These are phyloP conservation scores for Plasmodium sp. DNA, from an alignment of 169 alveolate genomes.

Conservation along the genomic window DNA sequence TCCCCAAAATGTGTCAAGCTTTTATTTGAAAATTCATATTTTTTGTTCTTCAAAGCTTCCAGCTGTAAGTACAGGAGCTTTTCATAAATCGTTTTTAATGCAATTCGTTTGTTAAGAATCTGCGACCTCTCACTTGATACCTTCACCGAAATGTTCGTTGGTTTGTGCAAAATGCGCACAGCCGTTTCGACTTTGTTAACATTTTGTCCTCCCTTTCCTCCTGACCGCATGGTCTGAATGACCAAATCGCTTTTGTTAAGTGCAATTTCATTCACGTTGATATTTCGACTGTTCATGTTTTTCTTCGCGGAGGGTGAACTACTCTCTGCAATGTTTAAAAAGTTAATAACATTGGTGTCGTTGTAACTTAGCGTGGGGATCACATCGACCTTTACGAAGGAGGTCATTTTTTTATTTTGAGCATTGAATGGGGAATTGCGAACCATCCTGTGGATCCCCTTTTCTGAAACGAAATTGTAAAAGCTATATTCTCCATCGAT, in stretches of 20 bases:
- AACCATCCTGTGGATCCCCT: constrained; percentile 84
- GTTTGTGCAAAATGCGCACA: constrained; percentile 93
- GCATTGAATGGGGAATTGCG: constrained; percentile 82
- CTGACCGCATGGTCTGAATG: constrained; percentile 92
- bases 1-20: constrained; percentile 70
- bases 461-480: constrained; percentile 81
- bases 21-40: constrained; percentile 52
- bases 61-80: constrained; percentile 70
- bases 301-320: background rate
- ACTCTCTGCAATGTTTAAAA: constrained; percentile 45
- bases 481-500: constrained; percentile 83
- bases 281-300: constrained; percentile 9
- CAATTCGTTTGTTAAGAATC: constrained; percentile 81
- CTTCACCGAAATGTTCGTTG: constrained; percentile 91
- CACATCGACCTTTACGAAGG: constrained; percentile 84
- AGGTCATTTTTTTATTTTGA: constrained; percentile 79
- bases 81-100: constrained; percentile 79
- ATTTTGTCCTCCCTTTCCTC: constrained; percentile 97
- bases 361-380: constrained; percentile 79
- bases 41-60: constrained; percentile 52
- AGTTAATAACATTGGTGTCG: constrained; percentile 77
- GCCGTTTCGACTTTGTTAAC: constrained; percentile 96
- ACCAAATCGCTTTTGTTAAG: constrained; percentile 88
- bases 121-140: constrained; percentile 84
- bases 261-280: constrained; percentile 55